Percentiles rank a stretch among this genome's conserved stretches.
Evolutionary conservation across 2,329 filamentous ascomycete species (phyloP).

Genomic region (Paradendryphiella salina): DNA sequence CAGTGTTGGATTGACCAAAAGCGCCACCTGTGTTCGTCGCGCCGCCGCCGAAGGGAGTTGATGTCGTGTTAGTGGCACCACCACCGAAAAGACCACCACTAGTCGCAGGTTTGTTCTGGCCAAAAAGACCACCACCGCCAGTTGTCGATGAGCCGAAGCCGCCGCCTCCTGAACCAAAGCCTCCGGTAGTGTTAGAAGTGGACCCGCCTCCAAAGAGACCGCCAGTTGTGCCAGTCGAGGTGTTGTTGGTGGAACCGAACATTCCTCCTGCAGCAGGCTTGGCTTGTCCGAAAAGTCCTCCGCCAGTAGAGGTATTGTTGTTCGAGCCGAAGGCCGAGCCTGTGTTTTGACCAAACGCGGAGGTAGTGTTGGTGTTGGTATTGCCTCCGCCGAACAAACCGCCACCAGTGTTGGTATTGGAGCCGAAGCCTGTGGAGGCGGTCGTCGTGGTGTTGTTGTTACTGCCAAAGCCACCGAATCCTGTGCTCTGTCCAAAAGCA

Average conservation of each 20-base stretch:
- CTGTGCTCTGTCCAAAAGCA: slow-evolving; percentile 73
- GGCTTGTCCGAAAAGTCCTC: slow-evolving; percentile 42
- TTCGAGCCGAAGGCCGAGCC: slow-evolving; percentile 35
- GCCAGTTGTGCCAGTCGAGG: slow-evolving; percentile 32
- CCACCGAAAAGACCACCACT: slow-evolving; percentile 42
- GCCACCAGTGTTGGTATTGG: slow-evolving; percentile 48
- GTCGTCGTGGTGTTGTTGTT: slow-evolving; percentile 45
- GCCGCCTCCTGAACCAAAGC: slow-evolving; percentile 35
- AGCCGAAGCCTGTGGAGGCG: slow-evolving; percentile 54
- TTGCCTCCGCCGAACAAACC: slow-evolving; percentile 51
- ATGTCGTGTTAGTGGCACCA: slow-evolving; percentile 31
- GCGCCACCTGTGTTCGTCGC: slow-evolving; percentile 27
- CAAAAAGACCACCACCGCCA: slow-evolving; percentile 54
- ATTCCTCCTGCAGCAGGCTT: slow-evolving; percentile 44
- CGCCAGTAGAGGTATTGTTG: slow-evolving; percentile 31
- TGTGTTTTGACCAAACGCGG: slow-evolving; percentile 42
- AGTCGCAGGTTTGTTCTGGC: slow-evolving; percentile 45
- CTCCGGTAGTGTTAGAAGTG: slow-evolving; percentile 33
- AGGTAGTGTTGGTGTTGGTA: slow-evolving; percentile 29
- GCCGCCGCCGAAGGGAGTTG: slow-evolving; percentile 34
- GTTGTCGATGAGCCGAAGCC: slow-evolving; percentile 40
- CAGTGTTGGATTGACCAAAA: slow-evolving; percentile 36
- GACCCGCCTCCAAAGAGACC: slow-evolving; percentile 44
- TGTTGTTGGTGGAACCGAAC: slow-evolving; percentile 45
- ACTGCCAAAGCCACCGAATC: slow-evolving; percentile 54